Evolutionary conservation across 345 rosid genomes (phyloP), one percentile per base, ranked within the genome.

Genomic region (Balakata baccata): DNA sequence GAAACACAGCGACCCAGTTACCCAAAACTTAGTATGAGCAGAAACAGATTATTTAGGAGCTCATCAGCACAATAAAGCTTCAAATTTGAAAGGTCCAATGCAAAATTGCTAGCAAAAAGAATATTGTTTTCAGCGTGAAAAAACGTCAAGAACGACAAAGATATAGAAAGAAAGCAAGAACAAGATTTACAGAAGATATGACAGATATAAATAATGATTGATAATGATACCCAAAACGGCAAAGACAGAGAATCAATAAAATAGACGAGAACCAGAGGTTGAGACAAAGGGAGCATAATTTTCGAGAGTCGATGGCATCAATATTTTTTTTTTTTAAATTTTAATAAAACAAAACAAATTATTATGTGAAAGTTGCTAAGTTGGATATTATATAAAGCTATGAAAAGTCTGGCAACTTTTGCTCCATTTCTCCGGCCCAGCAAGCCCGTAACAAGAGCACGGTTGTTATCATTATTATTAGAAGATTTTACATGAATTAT

Each of bases 1-100:
- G 79, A 81, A 56, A 64, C 37, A 46, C 46, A 49, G 13, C 57
- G 56, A 76, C 78, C 87, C 80, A 68, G 47, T 49, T 77, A 78
- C 71, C 64, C 72, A 49, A 65, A 75, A 22, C 64, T 46, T 25
- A 71, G 9, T 37, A 18, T 3, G 0, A 58, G 5, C 18, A 39
- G n/a, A n/a, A 60, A 41, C 29, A 50, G 45, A 23, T 8, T 14
- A 41, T 7, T 13, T 25, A 7, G 9, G 57, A 46, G 5, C 60
- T 56, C 2, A 51, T 22, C 9, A 46, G 6, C 54, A 46, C 3
- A 18, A 41, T 34, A 13, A 20, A 45, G 23, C 51, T 65, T 46
- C 34, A 43, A 16, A 7, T 41, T 18, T 41, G 9, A 9, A 65
- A 37, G 14, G 3, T 39, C 16, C 39, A 68, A 8, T 34, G 9